Conservation (phyloP, 306 rosid genomes). For the Corylus heterophylla region DNA sequence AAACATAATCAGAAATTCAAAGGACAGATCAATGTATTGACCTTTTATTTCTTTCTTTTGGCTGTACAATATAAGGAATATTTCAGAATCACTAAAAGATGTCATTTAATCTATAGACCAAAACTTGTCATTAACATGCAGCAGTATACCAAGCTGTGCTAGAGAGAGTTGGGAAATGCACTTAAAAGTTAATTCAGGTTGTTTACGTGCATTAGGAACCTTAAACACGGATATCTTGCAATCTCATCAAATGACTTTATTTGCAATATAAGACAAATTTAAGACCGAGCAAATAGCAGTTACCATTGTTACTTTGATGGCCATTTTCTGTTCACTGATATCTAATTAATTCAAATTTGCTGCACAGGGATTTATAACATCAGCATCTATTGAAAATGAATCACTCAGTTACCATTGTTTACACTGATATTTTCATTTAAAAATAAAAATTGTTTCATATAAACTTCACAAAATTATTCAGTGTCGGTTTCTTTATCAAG, state of each 20-base stretch:
- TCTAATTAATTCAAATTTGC: neutral
- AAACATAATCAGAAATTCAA: neutral
- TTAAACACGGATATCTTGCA: slow-evolving; percentile 1
- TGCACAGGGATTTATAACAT: too few relatives aligned
- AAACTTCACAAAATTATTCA: neutral
- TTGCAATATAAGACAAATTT: slow-evolving; percentile 6
- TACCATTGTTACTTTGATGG: neutral
- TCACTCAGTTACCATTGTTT: neutral
- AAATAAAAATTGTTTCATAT: neutral
- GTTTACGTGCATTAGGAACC: slow-evolving; percentile 3
- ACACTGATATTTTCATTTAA: neutral
- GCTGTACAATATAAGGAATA: neutral
- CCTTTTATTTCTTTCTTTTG: neutral
- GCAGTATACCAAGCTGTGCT: neutral
- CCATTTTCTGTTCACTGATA: neutral
- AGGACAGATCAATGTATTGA: neutral
- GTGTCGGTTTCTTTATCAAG: neutral
- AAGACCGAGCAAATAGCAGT: neutral
- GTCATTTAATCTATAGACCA: neutral
- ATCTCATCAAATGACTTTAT: neutral
- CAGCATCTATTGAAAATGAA: too few relatives aligned
- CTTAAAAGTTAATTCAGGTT: neutral
- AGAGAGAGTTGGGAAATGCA: slow-evolving; percentile 12
- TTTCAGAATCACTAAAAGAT: neutral
- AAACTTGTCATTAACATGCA: neutral